phyloP scores from a whole-genome alignment of 179 eudicot genomes.

The Corrigiola litoralis region DNA sequence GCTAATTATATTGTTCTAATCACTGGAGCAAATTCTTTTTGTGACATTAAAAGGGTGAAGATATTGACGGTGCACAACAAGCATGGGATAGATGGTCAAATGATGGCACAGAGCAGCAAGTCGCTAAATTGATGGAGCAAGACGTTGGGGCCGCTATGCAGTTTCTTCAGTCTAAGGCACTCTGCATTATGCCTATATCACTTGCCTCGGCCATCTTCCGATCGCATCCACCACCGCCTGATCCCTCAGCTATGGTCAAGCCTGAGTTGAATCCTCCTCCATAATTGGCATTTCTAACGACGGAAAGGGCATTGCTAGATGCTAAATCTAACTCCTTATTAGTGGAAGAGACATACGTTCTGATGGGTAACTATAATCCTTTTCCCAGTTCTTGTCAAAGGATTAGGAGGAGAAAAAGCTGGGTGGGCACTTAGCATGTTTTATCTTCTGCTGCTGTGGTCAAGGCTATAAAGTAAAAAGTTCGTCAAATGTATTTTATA shows the following conservation, averaged over 20 bases:
- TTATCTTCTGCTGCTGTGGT: slow-evolving; percentile 24
- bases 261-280: slow-evolving; percentile 61
- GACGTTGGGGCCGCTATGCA: slow-evolving; percentile 97
- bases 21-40: background rate
- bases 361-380: slow-evolving; percentile 3
- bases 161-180: slow-evolving; percentile 88
- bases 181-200: slow-evolving; percentile 95
- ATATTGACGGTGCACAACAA: slow-evolving; percentile 38
- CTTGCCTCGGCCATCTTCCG: slow-evolving; percentile 83
- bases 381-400: slow-evolving; percentile 15
- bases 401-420: slow-evolving; percentile 13
- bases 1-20: too few relatives aligned
- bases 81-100: slow-evolving; percentile 93
- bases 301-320: background rate
- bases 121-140: slow-evolving; percentile 82
- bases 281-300: slow-evolving; percentile 10
- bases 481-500: slow-evolving; percentile 27
- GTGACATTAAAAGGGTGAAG: slow-evolving; percentile 37
- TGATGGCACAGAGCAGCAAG: slow-evolving; percentile 80
- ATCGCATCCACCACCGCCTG: slow-evolving; percentile 54
- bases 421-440: slow-evolving; percentile 26
- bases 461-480: slow-evolving; percentile 34
- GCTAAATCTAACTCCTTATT: slow-evolving; percentile 16
- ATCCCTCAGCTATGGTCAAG: slow-evolving; percentile 45
- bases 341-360: slow-evolving; percentile 2